Percentiles rank a stretch among this genome's conserved stretches.
These are phyloP conservation scores for Periconia digitata DNA, from an alignment of 2,329 filamentous ascomycete species.

Conservation along the genomic window DNA sequence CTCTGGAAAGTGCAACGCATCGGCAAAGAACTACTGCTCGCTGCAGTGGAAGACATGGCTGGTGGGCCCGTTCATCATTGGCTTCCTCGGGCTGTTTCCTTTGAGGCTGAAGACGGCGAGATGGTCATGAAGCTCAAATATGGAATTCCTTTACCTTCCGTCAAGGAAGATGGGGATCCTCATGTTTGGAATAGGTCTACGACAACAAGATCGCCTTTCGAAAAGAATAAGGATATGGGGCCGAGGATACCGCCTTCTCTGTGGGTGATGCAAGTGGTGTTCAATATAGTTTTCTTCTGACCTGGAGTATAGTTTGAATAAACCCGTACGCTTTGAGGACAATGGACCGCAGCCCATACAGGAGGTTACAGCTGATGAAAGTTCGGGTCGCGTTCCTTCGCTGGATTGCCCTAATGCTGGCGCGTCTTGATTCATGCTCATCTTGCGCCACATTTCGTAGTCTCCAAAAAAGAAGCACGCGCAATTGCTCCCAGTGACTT, in stretches of 20 bases:
- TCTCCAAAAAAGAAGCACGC: too few species aligned
- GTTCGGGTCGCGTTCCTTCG: too few species aligned
- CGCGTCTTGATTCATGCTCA: too few species aligned
- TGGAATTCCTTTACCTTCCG: not conserved
- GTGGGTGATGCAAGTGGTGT: not conserved
- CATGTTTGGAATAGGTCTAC: not conserved
- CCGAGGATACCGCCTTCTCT: not conserved
- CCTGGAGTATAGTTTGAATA: not conserved
- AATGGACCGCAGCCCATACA: too few species aligned
- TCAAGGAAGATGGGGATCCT: not conserved
- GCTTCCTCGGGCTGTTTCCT: constrained; percentile 29
- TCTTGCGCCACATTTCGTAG: too few species aligned
- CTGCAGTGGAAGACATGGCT: constrained; percentile 26
- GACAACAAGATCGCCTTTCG: not conserved
- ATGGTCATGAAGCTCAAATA: constrained; percentile 34
- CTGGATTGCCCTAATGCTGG: too few species aligned
- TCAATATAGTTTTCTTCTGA: not conserved
- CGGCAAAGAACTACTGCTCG: constrained; percentile 20
- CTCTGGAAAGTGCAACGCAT: constrained; percentile 24
- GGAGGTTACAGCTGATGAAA: too few species aligned
- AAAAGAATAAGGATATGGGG: not conserved
- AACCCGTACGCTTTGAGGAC: not conserved
- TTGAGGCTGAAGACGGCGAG: constrained; percentile 29
- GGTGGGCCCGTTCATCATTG: constrained; percentile 31
- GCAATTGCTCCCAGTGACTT: too few species aligned